Evolutionary conservation across 208 protist species (phyloP).

Genomic region (Leishmania braziliensis): DNA sequence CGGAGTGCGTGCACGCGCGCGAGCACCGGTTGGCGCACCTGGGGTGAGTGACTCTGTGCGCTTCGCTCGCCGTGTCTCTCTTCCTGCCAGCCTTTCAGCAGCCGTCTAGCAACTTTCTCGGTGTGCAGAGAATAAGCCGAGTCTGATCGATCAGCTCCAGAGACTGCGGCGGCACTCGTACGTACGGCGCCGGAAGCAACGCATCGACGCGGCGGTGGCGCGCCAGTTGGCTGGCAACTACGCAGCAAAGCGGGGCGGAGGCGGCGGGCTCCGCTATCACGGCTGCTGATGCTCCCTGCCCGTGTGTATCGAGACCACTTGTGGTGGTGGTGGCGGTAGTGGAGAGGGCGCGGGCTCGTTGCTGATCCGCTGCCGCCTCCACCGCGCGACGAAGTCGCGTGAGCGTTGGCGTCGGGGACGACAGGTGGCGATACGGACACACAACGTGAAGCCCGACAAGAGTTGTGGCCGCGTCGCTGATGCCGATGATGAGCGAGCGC

Average conservation of each 20-base stretch:
- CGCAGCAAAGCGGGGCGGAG: not conserved
- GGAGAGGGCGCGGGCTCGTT: not conserved
- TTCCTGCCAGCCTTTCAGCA: not conserved
- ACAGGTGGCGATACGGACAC: constrained; percentile 53
- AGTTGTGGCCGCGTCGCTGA: constrained; percentile 63
- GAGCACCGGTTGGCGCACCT: too few species aligned
- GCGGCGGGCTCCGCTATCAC: not conserved
- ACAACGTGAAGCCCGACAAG: constrained; percentile 71
- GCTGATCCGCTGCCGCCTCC: constrained; percentile 11
- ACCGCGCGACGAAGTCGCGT: constrained; percentile 19
- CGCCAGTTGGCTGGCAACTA: constrained; percentile 15
- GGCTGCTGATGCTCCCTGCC: not conserved
- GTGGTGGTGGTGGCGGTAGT: not conserved
- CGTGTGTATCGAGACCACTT: not conserved
- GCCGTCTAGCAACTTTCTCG: not conserved
- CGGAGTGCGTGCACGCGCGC: too few species aligned
- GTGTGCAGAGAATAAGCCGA: constrained; percentile 31
- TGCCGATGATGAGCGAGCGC: constrained; percentile 38
- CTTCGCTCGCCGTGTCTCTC: not conserved
- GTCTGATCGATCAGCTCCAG: constrained; percentile 38
- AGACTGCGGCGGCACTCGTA: constrained; percentile 13
- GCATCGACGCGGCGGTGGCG: constrained; percentile 9
- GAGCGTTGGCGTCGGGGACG: constrained; percentile 10
- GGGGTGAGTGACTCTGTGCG: not conserved
- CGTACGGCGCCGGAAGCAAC: constrained; percentile 16